Evolutionary conservation across 2,329 filamentous ascomycete species (phyloP).

Genomic region (Ophiosphaerella herpotricha): DNA sequence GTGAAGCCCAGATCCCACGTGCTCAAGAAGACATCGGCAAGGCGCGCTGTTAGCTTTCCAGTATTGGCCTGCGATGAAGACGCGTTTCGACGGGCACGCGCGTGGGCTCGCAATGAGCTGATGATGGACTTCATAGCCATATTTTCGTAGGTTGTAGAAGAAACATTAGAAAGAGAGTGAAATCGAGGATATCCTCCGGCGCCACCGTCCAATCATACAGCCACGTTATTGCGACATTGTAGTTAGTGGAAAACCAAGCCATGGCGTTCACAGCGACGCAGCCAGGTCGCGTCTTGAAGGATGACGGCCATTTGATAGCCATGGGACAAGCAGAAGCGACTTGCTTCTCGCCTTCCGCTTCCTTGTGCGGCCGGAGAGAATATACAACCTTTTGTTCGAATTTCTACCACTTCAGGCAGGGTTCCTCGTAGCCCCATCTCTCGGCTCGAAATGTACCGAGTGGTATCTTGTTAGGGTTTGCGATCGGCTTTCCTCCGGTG

Average conservation of each 20-base stretch:
- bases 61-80: slow-evolving; percentile 25
- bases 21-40: slow-evolving; percentile 31
- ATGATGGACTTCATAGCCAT: slow-evolving; percentile 28
- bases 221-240: slow-evolving; percentile 20
- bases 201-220: slow-evolving; percentile 11
- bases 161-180: neutral
- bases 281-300: neutral
- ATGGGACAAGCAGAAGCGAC: neutral
- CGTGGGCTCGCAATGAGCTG: slow-evolving; percentile 23
- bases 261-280: slow-evolving; percentile 7
- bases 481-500: no score
- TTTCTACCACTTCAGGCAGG: no score
- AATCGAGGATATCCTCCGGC: no score
- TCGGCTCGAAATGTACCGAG: no score
- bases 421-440: no score
- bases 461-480: no score
- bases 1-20: slow-evolving; percentile 68
- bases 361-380: no score
- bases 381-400: no score
- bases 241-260: slow-evolving; percentile 10
- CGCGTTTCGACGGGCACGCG: slow-evolving; percentile 16
- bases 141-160: neutral
- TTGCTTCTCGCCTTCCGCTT: neutral
- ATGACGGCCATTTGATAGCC: neutral
- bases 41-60: slow-evolving; percentile 24